A percentile compares a stretch with the other conserved stretches of the same genome.
Conservation (phyloP, 108 stramenopile species). For the Nitzschia inconspicua region DNA sequence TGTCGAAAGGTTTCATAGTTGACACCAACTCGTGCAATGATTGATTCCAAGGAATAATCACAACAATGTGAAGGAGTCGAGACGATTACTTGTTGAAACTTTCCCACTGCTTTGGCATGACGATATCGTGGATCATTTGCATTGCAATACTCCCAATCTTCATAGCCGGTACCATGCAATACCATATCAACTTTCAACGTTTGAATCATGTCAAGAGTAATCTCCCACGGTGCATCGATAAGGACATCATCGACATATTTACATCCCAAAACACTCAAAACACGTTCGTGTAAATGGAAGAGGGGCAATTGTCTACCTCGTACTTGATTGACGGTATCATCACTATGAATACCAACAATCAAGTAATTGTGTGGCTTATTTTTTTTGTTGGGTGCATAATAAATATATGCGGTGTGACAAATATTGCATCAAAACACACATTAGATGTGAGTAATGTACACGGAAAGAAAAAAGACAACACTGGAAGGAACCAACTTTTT, state of each 20-base stretch:
- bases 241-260: slow-evolving; percentile 95
- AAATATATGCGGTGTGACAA: background rate
- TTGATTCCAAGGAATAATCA: slow-evolving; percentile 59
- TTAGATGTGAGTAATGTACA: background rate
- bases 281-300: slow-evolving; percentile 92
- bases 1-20: slow-evolving; percentile 72
- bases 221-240: slow-evolving; percentile 91
- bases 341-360: slow-evolving; percentile 97
- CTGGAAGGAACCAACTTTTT: background rate
- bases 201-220: slow-evolving; percentile 93
- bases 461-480: background rate
- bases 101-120: slow-evolving; percentile 55
- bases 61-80: slow-evolving; percentile 43
- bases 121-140: slow-evolving; percentile 48
- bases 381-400: background rate
- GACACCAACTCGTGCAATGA: slow-evolving; percentile 63
- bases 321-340: slow-evolving; percentile 86
- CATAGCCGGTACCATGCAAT: slow-evolving; percentile 50
- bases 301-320: slow-evolving; percentile 23
- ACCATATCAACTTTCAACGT: slow-evolving; percentile 74
- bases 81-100: slow-evolving; percentile 26
- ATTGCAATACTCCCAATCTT: slow-evolving; percentile 26
- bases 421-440: background rate
- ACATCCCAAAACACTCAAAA: slow-evolving; percentile 91
- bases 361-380: slow-evolving; percentile 92